These are phyloP conservation scores for Caloboletus inedulis DNA, from an alignment of 1,284 basidiomycete species.

Conservation along the genomic window DNA sequence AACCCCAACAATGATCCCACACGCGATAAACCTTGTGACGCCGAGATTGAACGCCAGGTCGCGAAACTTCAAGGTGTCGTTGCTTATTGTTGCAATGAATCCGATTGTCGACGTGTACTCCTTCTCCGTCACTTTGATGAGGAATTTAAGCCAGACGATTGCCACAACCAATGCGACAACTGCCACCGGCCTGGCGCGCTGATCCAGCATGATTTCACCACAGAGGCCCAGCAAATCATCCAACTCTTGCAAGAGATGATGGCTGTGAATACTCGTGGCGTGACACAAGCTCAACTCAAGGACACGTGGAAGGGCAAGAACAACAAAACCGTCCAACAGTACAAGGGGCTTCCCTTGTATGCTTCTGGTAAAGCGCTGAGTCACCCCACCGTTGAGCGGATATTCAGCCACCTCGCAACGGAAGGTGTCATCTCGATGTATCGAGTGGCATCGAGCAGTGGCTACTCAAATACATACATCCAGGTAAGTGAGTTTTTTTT, in stretches of 20 bases:
- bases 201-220: slow-evolving; percentile 51
- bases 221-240: slow-evolving; percentile 47
- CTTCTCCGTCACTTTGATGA: slow-evolving; percentile 76
- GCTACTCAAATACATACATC: slow-evolving; percentile 30
- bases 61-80: slow-evolving; percentile 54
- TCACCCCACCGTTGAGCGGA: slow-evolving; percentile 55
- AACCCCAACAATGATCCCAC: slow-evolving; percentile 29
- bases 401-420: slow-evolving; percentile 50
- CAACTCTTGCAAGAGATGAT: slow-evolving; percentile 52
- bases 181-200: slow-evolving; percentile 52
- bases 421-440: slow-evolving; percentile 40
- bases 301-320: slow-evolving; percentile 65
- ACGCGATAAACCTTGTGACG: slow-evolving; percentile 34
- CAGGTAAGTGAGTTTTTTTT: slow-evolving; percentile 17
- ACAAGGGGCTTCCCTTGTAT: slow-evolving; percentile 48
- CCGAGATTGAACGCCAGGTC: slow-evolving; percentile 56
- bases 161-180: slow-evolving; percentile 72
- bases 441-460: slow-evolving; percentile 39
- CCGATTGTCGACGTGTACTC: slow-evolving; percentile 85
- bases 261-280: slow-evolving; percentile 31
- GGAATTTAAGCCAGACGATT: slow-evolving; percentile 55
- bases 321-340: slow-evolving; percentile 42
- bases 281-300: slow-evolving; percentile 50
- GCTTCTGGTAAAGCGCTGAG: slow-evolving; percentile 53
- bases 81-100: slow-evolving; percentile 76